Base-by-base conservation (phyloP, 192 early-diverging fungal species). In the Haplosporangium gracile region DNA sequence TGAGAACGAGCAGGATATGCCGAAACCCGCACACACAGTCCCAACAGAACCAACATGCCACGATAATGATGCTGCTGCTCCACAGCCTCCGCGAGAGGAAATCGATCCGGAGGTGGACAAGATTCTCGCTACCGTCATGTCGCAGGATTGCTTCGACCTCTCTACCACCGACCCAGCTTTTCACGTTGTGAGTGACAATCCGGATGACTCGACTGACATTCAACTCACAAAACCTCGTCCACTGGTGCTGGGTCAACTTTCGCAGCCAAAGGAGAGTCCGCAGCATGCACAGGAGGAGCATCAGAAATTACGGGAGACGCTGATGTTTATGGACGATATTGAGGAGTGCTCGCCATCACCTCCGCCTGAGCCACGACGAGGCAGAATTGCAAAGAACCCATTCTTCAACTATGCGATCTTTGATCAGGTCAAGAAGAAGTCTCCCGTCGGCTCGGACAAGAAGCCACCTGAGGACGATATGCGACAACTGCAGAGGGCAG, bases 141-240 rank as follows among this genome's bases (percentile, higher is more conserved):
- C 60, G 2, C 60, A 65, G 26, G 60, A 65, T 15, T 65, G 60
- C 29, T 65, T 34, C 10, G 60, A 65, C 29, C 60, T 65, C 29
- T 65, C 60, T 34, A 65, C 60, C 9, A 2, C 60, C 29, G 13
- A 32, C 10, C 60, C 60, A 26, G n/a, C 60, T 15, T 65, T 65
- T 10, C 29, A 65, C 24, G 29, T 65, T 29, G 11, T 65, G 29
- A 65, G 60, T 11, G 60, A 65, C 60, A 65, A 34, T 5, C 47
- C 34, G 20, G 42, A 43, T 1, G 34, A 63, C 13, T 57, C 22
- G 16, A 32, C 57, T 16, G 3, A 53, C 13, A 65, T 57, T 0
- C 60, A 63, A 1, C 72, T 86, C 20, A 77, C 70, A 9, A 86
- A 86, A 55, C 84, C 84, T 32, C 75, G 75, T 13, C 84, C 79